Conservation (phyloP, 2,329 filamentous ascomycete species). For the Aspergillus chevalieri region DNA sequence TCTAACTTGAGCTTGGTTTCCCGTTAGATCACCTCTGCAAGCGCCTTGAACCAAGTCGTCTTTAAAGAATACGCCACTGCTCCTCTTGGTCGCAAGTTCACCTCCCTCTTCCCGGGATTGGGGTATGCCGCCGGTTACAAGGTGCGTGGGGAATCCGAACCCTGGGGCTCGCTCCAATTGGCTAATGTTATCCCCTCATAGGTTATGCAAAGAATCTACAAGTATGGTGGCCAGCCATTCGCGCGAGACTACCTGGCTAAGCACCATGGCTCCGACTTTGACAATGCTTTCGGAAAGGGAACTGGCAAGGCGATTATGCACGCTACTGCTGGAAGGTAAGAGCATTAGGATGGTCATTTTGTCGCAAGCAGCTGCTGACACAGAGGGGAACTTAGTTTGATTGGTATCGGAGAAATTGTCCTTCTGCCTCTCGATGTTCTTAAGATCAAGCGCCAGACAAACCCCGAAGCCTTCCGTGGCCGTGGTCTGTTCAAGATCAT, state of each 20-base stretch:
- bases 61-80: conserved; percentile 84
- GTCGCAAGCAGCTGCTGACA: conserved; percentile 10
- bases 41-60: conserved; percentile 80
- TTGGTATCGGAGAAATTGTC: conserved; percentile 95
- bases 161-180: not conserved
- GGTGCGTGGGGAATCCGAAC: conserved; percentile 39
- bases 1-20: conserved; percentile 4
- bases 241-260: conserved; percentile 79
- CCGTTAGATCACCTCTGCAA: conserved; percentile 48
- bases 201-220: conserved; percentile 94
- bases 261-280: conserved; percentile 78
- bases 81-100: conserved; percentile 67
- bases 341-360: not conserved
- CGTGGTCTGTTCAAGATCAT: conserved; percentile 87
- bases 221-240: conserved; percentile 95
- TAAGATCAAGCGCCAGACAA: conserved; percentile 99
- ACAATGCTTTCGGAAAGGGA: conserved; percentile 86
- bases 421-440: conserved; percentile 91
- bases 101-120: conserved; percentile 92
- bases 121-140: conserved; percentile 98
- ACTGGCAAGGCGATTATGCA: conserved; percentile 98
- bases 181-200: conserved; percentile 23
- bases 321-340: conserved; percentile 83
- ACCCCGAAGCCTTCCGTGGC: conserved; percentile 94
- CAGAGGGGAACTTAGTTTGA: conserved; percentile 53